phyloP scores from a whole-genome alignment of 108 stramenopile species.

The Cyclotella choctawhatcheeana region DNA sequence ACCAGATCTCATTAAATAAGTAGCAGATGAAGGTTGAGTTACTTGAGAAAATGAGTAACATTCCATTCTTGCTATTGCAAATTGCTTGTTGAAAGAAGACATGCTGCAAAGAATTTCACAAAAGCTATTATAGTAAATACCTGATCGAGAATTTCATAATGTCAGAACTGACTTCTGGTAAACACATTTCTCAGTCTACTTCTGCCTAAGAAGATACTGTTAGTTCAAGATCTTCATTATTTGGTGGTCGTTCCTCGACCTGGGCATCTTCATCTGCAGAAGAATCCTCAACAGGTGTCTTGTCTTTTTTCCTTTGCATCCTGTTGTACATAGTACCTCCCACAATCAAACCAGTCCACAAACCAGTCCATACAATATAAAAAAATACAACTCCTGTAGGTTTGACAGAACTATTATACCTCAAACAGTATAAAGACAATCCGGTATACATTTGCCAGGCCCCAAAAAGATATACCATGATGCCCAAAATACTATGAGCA shows the following conservation, averaged over 20 bases:
- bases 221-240: background rate
- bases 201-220: too few relatives aligned
- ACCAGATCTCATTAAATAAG: too few relatives aligned
- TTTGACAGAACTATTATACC: conserved; percentile 19
- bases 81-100: too few relatives aligned
- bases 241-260: too few relatives aligned
- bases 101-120: too few relatives aligned
- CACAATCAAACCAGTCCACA: conserved; percentile 26
- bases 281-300: background rate
- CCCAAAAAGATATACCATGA: conserved; percentile 33
- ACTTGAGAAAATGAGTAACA: too few relatives aligned
- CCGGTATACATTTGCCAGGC: conserved; percentile 45
- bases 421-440: conserved; percentile 23
- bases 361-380: conserved; percentile 31
- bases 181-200: too few relatives aligned
- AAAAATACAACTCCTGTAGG: background rate
- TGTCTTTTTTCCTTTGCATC: conserved; percentile 3
- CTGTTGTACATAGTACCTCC: conserved; percentile 36
- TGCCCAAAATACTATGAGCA: conserved; percentile 31
- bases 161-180: too few relatives aligned
- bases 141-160: too few relatives aligned
- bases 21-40: too few relatives aligned
- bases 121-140: too few relatives aligned
- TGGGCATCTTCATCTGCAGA: conserved; percentile 1
- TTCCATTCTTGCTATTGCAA: too few relatives aligned